These are phyloP conservation scores for Solanum dulcamara DNA, from an alignment of 257 asterid genomes.

Conservation along the genomic window DNA sequence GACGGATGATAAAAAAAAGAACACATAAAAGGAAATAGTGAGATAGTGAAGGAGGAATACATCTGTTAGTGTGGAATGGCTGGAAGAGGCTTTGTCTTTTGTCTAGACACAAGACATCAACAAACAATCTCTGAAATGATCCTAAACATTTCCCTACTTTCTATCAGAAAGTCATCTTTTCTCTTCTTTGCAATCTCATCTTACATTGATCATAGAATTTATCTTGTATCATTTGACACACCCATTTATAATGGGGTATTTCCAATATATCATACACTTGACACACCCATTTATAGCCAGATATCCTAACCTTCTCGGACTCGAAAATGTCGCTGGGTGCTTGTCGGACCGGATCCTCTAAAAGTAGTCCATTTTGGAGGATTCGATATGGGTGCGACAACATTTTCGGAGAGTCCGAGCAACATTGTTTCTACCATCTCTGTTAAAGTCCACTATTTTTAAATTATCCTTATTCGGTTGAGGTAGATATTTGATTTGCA, in stretches of 20 bases:
- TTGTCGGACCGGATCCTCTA: no score
- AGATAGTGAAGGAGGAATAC: not conserved
- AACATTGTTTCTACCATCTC: not conserved
- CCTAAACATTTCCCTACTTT: not conserved
- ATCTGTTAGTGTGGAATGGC: not conserved
- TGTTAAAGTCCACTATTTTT: not conserved
- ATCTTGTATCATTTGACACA: not conserved
- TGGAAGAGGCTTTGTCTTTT: not conserved
- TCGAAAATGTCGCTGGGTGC: no score
- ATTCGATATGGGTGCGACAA: no score
- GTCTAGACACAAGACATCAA: not conserved
- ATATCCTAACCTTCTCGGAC: no score
- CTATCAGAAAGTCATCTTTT: not conserved
- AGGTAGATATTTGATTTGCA: not conserved
- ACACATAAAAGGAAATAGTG: not conserved
- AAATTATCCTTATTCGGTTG: not conserved
- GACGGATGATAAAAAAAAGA: not conserved
- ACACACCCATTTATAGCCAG: not conserved
- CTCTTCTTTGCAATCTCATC: not conserved
- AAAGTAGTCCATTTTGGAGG: no score
- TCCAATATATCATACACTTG: not conserved
- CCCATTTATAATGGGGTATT: not conserved
- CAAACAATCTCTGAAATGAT: not conserved
- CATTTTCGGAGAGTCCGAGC: no score
- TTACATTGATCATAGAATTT: not conserved